Evolutionary conservation across 1,284 basidiomycete genomes (phyloP).

Genomic region (Trichosporon asahii): DNA sequence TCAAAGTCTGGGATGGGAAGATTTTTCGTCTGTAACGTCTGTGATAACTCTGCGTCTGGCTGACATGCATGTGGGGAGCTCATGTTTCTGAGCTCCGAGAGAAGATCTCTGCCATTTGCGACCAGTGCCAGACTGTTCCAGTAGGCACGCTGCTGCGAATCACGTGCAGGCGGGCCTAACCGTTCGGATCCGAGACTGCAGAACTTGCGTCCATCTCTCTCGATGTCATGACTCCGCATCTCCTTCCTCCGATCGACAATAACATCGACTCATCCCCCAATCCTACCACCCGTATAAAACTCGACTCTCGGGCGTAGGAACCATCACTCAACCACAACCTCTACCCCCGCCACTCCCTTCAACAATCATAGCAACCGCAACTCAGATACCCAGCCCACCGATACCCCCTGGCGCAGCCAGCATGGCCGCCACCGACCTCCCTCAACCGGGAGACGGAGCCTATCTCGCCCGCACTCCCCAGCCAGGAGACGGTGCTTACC

Average conservation of each 20-base stretch:
- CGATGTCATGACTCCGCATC: constrained; percentile 6
- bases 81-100: too few relatives aligned
- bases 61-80: too few relatives aligned
- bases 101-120: too few relatives aligned
- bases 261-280: constrained; percentile 8
- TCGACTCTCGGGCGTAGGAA: background rate
- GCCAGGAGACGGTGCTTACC: constrained; percentile 27
- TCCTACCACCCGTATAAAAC: background rate
- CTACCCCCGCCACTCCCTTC: background rate
- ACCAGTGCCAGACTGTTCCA: background rate
- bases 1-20: too few relatives aligned
- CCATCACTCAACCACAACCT: background rate
- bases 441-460: constrained; percentile 25
- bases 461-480: constrained; percentile 22
- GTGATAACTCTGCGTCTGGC: too few relatives aligned
- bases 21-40: too few relatives aligned
- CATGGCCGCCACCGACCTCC: constrained; percentile 10
- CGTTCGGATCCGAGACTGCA: background rate
- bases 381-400: constrained; percentile 7
- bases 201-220: constrained; percentile 3
- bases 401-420: constrained; percentile 9
- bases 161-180: background rate
- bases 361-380: background rate
- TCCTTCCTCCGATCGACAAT: background rate
- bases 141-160: background rate